phyloP scores from a whole-genome alignment of 192 early-diverging fungal genomes.

The Coemansia sp. region DNA sequence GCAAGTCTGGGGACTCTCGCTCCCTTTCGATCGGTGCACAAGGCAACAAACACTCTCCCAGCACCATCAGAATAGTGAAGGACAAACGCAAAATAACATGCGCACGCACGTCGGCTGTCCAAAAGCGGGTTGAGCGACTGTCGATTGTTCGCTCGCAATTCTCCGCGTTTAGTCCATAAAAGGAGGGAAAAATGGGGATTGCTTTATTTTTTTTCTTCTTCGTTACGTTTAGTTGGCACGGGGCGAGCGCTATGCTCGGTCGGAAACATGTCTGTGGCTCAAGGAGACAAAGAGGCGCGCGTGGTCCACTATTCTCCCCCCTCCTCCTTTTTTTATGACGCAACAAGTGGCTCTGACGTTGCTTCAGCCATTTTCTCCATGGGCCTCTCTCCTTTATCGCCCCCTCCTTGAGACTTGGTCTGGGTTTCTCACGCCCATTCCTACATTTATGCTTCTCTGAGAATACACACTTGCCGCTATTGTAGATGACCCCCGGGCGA shows the following conservation, averaged over 20 bases:
- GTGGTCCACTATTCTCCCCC: background rate
- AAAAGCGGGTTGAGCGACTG: constrained; percentile 2
- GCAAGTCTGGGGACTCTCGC: background rate
- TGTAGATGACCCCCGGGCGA: background rate
- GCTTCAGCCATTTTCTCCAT: background rate
- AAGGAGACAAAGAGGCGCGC: background rate
- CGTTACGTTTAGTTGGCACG: too few relatives aligned
- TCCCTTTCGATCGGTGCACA: background rate
- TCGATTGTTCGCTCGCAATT: background rate
- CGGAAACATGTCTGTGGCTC: background rate
- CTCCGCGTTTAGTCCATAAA: background rate
- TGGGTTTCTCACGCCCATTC: constrained; percentile 4
- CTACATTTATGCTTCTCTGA: too few relatives aligned
- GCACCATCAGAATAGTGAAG: background rate
- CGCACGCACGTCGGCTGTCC: constrained; percentile 2
- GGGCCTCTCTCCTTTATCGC: background rate
- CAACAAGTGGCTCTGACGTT: background rate
- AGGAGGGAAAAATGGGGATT: too few relatives aligned
- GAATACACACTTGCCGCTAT: background rate
- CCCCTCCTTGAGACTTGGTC: too few relatives aligned
- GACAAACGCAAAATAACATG: too few relatives aligned
- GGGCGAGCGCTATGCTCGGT: too few relatives aligned
- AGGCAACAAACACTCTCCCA: background rate
- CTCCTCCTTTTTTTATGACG: background rate
- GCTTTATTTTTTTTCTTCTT: too few relatives aligned